Base-by-base conservation (phyloP, 192 early-diverging fungal species). In the Coemansia sp. region DNA sequence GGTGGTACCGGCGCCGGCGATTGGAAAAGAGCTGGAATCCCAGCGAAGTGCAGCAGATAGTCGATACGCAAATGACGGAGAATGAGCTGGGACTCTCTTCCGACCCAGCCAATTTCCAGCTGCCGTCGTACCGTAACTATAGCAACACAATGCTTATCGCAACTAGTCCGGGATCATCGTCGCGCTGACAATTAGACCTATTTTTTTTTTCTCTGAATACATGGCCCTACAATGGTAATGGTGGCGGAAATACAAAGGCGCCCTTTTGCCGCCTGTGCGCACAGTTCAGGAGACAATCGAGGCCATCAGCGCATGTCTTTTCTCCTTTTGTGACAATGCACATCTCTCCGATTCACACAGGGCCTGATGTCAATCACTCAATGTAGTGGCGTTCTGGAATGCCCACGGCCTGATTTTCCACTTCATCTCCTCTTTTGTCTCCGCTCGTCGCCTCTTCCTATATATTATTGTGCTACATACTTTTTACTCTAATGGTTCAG, bases 91-190 rank as follows among this genome's bases (percentile, higher is more conserved):
- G 76, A 13, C 52, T 55, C 16, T 10, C 26, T 5, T 31, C 23
- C 26, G 48, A 45, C 20, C 16, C 61, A 9, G 60, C 21, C 5
- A 72, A 62, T 12, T 79, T 69, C 25, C 63, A 78, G 0, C 59
- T 79, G 8, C 76, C 76, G 14, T 70, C 63, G 11, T 79, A 79
- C 35, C 21, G 76, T 18, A 62, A 79, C 52, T 71, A 79, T 48
- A 64, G 65, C 42, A 28, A 23, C 21, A 79, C 76, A 21, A 65
- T 59, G 71, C 53, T 79, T n/a, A 64, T 79, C 37, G 76, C 63
- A 11, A 65, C 68, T 36, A 72, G 71, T 10, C 70, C 68, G 2
- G 42, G 18, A 45, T 16, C 13, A 0, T 45, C 48, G 26, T 28
- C 43, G n/a, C 43, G 16, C 18, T 45, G 43, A 45, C n/a, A 45